These are phyloP conservation scores for Naumovozyma castellii DNA, from an alignment of 805 yeast species.

Conservation along the genomic window DNA sequence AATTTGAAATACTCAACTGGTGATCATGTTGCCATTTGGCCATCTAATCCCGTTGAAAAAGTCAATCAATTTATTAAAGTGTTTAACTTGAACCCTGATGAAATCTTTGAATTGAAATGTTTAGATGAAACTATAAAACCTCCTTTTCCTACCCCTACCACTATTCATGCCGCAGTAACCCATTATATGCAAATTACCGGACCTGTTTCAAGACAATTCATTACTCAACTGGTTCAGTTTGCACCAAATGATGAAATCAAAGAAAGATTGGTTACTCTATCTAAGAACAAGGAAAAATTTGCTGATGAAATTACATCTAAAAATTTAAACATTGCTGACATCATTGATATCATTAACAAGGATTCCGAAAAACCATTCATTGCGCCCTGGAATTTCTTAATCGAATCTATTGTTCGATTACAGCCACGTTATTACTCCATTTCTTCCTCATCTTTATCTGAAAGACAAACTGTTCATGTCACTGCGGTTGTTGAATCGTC, in stretches of 20 bases:
- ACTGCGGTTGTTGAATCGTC: constrained; percentile 87
- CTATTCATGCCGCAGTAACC: constrained; percentile 76
- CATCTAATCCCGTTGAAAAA: constrained; percentile 73
- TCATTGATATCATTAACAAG: constrained; percentile 28
- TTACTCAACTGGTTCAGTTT: constrained; percentile 66
- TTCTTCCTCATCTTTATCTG: constrained; percentile 76
- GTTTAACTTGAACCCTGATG: constrained; percentile 44
- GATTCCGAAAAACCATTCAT: constrained; percentile 58
- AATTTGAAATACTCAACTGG: constrained; percentile 86
- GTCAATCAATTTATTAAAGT: constrained; percentile 55
- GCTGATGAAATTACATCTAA: constrained; percentile 53
- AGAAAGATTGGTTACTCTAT: constrained; percentile 35
- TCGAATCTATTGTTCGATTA: constrained; percentile 71
- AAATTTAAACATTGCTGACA: constrained; percentile 65
- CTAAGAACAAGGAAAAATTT: constrained; percentile 60
- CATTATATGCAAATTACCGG: constrained; percentile 88
- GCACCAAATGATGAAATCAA: constrained; percentile 59
- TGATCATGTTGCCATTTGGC: constrained; percentile 92
- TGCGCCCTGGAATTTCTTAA: constrained; percentile 75
- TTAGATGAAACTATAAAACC: constrained; percentile 58
- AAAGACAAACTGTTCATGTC: constrained; percentile 65
- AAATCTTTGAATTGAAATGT: constrained; percentile 53
- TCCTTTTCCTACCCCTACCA: constrained; percentile 71
- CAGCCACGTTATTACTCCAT: constrained; percentile 97
- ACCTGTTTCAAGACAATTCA: constrained; percentile 81